Evolutionary conservation across 2,329 filamentous ascomycete genomes (phyloP).

Genomic region (Penicillium frequentans): DNA sequence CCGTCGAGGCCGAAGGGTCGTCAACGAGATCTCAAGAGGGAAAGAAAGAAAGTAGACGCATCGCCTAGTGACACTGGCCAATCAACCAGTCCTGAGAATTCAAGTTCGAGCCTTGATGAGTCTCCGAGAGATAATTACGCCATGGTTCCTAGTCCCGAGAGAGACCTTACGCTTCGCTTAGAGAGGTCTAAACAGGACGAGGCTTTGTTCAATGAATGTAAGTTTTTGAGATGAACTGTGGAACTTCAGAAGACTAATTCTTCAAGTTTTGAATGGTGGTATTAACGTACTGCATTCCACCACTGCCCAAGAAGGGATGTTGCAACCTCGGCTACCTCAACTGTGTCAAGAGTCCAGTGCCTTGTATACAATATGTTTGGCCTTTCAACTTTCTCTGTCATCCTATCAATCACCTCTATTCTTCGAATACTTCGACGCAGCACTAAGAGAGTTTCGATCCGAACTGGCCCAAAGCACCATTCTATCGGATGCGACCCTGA

Average conservation of each 20-base stretch:
- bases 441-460: slow-evolving; percentile 26
- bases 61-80: neutral
- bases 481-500: slow-evolving; percentile 29
- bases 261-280: slow-evolving; percentile 26
- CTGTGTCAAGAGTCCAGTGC: slow-evolving; percentile 27
- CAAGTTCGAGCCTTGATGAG: neutral
- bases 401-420: slow-evolving; percentile 17
- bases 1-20: slow-evolving; percentile 26
- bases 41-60: slow-evolving; percentile 9
- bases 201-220: slow-evolving; percentile 25
- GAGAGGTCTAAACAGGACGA: slow-evolving; percentile 11
- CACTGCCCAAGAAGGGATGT: slow-evolving; percentile 19
- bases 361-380: slow-evolving; percentile 30
- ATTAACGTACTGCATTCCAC: slow-evolving; percentile 32
- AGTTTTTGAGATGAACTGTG: neutral
- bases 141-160: neutral
- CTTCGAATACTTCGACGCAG: slow-evolving; percentile 29
- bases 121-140: neutral
- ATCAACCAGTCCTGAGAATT: neutral
- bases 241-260: neutral
- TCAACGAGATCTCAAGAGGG: slow-evolving; percentile 24
- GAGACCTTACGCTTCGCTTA: neutral
- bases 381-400: slow-evolving; percentile 27
- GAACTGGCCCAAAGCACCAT: slow-evolving; percentile 25
- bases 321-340: slow-evolving; percentile 18